Evolutionary conservation across 2,329 filamentous ascomycete species (phyloP), one percentile per base, ranked within the genome.

Genomic region (Fusarium sp.): DNA sequence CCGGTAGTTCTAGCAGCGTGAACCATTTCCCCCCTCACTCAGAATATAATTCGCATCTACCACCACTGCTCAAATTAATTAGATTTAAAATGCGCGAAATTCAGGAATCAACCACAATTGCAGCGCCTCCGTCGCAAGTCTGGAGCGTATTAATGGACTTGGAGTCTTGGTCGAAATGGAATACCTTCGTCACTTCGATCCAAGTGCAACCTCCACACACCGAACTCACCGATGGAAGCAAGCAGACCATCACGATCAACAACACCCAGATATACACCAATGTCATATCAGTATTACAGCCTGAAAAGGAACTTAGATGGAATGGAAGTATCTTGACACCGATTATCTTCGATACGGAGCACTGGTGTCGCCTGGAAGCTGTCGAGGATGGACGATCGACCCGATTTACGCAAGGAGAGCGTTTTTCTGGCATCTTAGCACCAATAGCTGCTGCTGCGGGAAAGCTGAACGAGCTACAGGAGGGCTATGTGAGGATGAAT

Each of bases 141-240:
- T 71, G 62, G 67, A 10, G 11, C 1, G 10, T 50, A 0, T 25
- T 60, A 0, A 67, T 60, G 47, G 30, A 71, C 5, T 25, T 71
- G 0, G 2, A 38, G 3, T 67, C 52, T 6, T 71, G 69, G 69
- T 2, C 52, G 15, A 13, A 42, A 13, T 71, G 69, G 62, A 71
- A 71, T 4, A 63, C 62, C 0, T 71, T 67, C 18, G 69, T 71
- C 2, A 52, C 67, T 5, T 71, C 53, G 1, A 63, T 71, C 2
- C 5, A 60, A 50, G 56, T 71, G 0, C 52, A 63, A 23, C 5
- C 47, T 1, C 62, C 57, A 2, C 23, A 71, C 3, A 19, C 13
- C 5, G 9, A 49, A 0, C 50, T 71, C 0, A 49, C 19, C 2
- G 19, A 43, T 7, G 69, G 69, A 16, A 71, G 69, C n/a, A 62